Percentiles rank a stretch among this genome's conserved stretches.
Conservation (phyloP, 2,329 filamentous ascomycete species). For the Fusarium sp. region DNA sequence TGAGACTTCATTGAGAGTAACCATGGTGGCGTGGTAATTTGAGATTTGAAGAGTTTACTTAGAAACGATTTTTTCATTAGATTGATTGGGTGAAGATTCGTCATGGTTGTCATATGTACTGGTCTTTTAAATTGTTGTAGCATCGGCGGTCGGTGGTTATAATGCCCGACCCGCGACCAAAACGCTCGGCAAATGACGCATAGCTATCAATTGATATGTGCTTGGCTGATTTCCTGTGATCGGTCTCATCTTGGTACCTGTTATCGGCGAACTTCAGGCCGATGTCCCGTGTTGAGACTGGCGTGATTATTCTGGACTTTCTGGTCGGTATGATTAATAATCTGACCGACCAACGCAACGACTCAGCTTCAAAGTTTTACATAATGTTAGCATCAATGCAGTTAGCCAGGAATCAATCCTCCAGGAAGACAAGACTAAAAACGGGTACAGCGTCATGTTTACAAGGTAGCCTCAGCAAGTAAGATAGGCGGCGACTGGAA, state of each 20-base stretch:
- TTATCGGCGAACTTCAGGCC: neutral
- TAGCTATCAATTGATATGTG: fast-evolving
- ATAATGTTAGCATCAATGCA: neutral
- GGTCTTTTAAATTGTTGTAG: neutral
- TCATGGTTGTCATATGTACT: fast-evolving
- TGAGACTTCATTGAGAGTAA: neutral
- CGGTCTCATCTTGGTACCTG: neutral
- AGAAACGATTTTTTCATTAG: no score
- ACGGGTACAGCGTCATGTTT: no score
- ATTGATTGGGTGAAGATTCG: neutral
- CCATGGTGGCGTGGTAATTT: fast-evolving
- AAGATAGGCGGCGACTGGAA: no score
- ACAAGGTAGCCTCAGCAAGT: no score
- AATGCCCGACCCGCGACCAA: neutral
- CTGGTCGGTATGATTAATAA: neutral
- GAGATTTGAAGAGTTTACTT: fast-evolving
- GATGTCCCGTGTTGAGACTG: neutral
- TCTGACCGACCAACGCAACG: neutral
- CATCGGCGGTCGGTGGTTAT: neutral
- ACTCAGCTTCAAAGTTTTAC: neutral
- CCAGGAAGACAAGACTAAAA: no score
- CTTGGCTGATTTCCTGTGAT: neutral
- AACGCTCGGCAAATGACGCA: neutral
- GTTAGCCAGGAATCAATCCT: no score
- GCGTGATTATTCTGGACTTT: neutral